These are phyloP conservation scores for Kluyveromyces sp. DNA, from an alignment of 1,139 yeast genomes.

Conservation along the genomic window DNA sequence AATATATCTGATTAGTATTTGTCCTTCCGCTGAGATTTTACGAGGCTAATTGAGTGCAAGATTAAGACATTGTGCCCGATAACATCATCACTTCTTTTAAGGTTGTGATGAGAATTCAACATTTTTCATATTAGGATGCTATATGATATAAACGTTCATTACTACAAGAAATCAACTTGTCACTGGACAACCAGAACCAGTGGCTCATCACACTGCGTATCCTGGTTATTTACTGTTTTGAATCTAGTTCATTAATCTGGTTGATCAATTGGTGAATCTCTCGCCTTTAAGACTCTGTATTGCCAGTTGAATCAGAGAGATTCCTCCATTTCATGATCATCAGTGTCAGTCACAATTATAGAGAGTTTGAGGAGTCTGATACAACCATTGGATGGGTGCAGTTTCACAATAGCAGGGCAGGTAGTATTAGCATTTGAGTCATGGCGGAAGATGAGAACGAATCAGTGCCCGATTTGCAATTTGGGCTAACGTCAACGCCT, in stretches of 20 bases:
- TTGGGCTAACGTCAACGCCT: constrained; percentile 2
- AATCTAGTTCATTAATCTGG: neutral
- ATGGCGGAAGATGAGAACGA: constrained; percentile 2
- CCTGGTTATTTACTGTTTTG: too few species aligned
- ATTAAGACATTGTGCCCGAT: neutral
- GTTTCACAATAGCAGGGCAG: neutral
- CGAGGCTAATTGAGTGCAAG: too few species aligned
- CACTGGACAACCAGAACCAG: neutral
- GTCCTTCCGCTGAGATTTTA: too few species aligned
- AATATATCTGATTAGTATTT: too few species aligned
- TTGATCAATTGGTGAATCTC: neutral
- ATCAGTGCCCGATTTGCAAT: constrained; percentile 1
- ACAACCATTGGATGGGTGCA: neutral
- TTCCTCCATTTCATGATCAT: neutral
- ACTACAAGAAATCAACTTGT: neutral
- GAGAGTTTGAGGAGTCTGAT: neutral
- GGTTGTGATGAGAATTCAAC: neutral
- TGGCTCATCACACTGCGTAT: too few species aligned
- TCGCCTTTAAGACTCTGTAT: neutral
- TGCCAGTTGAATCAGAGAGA: neutral
- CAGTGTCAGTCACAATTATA: neutral
- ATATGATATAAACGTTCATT: neutral
- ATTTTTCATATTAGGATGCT: neutral
- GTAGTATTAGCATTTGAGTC: neutral
- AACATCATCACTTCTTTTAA: neutral